A percentile compares a stretch with the other conserved stretches of the same genome.
These are phyloP conservation scores for Suillus tomentosus DNA, from an alignment of 768 basidiomycete species.

Conservation along the genomic window DNA sequence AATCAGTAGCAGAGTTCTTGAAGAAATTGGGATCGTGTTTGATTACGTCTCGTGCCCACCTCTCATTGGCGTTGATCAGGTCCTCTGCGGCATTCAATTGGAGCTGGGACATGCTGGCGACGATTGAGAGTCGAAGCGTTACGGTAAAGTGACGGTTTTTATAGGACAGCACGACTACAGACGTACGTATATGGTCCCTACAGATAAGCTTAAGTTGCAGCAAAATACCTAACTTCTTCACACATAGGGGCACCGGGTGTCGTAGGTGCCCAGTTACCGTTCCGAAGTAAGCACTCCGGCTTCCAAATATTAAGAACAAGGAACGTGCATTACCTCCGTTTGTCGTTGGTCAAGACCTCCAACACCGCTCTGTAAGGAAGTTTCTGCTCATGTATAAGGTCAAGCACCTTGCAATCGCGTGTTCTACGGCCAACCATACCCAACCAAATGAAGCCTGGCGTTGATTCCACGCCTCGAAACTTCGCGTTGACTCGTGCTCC, in stretches of 20 bases:
- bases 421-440: too few relatives aligned
- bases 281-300: background rate
- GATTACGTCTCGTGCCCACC: constrained; percentile 69
- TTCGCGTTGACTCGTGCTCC: too few relatives aligned
- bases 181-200: too few relatives aligned
- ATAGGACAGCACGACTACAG: background rate
- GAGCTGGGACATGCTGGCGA: background rate
- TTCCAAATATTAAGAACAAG: background rate
- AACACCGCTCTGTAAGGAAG: too few relatives aligned
- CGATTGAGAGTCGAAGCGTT: background rate
- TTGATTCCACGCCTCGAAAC: too few relatives aligned
- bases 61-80: constrained; percentile 54
- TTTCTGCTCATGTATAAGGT: too few relatives aligned
- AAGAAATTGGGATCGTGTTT: constrained; percentile 66
- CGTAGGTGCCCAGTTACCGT: background rate
- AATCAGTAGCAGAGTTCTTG: constrained; percentile 47
- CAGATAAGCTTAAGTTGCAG: too few relatives aligned
- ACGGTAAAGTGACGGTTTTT: background rate
- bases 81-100: background rate
- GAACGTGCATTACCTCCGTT: too few relatives aligned
- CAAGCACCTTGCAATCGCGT: too few relatives aligned
- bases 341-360: background rate
- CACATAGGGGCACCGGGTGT: too few relatives aligned
- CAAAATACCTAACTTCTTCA: too few relatives aligned
- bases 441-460: too few relatives aligned